Base-by-base conservation (phyloP, 1,139 yeast species). In the Chernovozyma sophiae-reginae region DNA sequence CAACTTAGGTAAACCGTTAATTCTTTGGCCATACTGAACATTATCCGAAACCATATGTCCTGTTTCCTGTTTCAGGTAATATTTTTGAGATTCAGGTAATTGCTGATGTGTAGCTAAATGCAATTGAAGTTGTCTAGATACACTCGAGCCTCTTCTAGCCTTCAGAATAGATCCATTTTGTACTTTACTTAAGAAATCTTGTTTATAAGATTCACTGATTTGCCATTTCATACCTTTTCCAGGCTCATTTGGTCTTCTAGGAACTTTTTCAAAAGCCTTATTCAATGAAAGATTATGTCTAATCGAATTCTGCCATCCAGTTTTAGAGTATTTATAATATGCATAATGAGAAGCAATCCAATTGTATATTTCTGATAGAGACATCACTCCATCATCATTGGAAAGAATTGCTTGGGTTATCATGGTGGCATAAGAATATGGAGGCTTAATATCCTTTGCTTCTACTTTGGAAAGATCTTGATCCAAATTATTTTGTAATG, bases 191-290 rank as follows among this genome's bases (percentile, higher is more conserved):
- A 89, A 65, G 50, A 89, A 90, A 46, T 94, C 98, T 36, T 80
- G 81, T 52, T 85, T 83, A 56, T 85, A 89, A 33, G 81, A 70
- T 31, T 86, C 94, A 46, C 89, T 80, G 41, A 92, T 90, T 62
- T 89, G 95, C 99, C 99, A 92, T 62, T 92, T 92, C 95, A 92
- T 92, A 45, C 98, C 98, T 60, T 92, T 92, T 23, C 99, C 98
- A 0, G 98, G 97, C 61, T 92, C 97, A 58, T 87, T 85, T 15
- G 95, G 92, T 57, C 86, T 79, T 53, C 98, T 74, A 19, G 98
- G 96, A 19, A 90, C 97, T 62, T 92, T 92, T 55, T 90, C 97
- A 53, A 77, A 77, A 5, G 81, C 81, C 55, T 77, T 77, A 51
- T 77, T 77, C 41, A 77, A 57, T 2, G 81, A 76, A 36, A 77